Percentiles rank a stretch among this genome's conserved stretches.
phyloP scores from a whole-genome alignment of 208 protist genomes.

The Wallacemonas sp. region DNA sequence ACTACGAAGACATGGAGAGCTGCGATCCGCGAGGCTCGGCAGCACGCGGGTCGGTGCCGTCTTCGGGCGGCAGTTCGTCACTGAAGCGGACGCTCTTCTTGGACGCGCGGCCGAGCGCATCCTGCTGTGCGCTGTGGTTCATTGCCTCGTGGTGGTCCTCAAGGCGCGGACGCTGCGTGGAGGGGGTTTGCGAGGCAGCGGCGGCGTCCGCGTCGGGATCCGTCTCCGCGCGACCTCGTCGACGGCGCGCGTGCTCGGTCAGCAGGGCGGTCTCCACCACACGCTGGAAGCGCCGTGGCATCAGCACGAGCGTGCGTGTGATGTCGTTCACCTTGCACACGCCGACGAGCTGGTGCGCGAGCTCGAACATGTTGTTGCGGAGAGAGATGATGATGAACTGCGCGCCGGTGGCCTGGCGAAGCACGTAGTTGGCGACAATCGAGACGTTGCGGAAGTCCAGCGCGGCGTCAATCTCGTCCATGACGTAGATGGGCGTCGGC shows the following conservation, averaged over 20 bases:
- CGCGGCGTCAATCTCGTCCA: constrained; percentile 99
- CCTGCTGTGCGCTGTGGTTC: too few relatives aligned
- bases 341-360: constrained; percentile 98
- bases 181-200: constrained; percentile 13
- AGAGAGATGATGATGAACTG: constrained; percentile 99
- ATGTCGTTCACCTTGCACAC: constrained; percentile 99
- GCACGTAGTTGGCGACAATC: constrained; percentile 99
- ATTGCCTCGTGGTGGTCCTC: neutral
- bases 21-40: constrained; percentile 6
- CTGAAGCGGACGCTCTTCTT: constrained; percentile 48
- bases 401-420: constrained; percentile 97
- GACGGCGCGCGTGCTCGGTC: constrained; percentile 11
- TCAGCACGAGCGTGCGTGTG: constrained; percentile 97
- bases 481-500: constrained; percentile 99
- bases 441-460: constrained; percentile 99
- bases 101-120: constrained; percentile 11
- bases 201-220: constrained; percentile 4
- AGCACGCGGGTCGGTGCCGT: neutral
- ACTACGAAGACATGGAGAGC: constrained; percentile 7
- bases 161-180: neutral
- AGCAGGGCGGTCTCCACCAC: constrained; percentile 31
- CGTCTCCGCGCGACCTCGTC: constrained; percentile 12
- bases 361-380: constrained; percentile 98
- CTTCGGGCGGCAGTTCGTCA: constrained; percentile 17
- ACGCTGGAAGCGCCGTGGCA: constrained; percentile 85